Percentiles rank a stretch among this genome's conserved stretches.
Evolutionary conservation across 306 rosid species (phyloP).

Genomic region (Malus orientalis): DNA sequence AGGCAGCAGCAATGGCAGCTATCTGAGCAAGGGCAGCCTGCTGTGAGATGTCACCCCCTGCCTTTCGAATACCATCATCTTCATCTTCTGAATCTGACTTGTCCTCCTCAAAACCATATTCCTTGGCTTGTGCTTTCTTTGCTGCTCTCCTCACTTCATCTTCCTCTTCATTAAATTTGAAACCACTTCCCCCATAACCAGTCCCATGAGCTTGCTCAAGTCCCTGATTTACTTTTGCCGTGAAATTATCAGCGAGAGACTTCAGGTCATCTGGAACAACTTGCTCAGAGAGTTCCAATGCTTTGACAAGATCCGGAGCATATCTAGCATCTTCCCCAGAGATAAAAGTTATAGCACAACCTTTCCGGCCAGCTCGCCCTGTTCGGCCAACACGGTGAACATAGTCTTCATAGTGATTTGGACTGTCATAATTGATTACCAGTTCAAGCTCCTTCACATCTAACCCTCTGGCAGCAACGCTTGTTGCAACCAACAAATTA

Average conservation of each 20-base stretch:
- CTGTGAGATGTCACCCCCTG: slow-evolving; percentile 80
- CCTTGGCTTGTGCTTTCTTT: slow-evolving; percentile 95
- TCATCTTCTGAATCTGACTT: slow-evolving; percentile 95
- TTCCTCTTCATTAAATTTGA: slow-evolving; percentile 91
- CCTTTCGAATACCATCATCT: slow-evolving; percentile 77
- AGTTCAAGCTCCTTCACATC: slow-evolving; percentile 96
- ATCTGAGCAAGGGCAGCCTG: slow-evolving; percentile 80
- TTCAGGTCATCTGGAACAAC: slow-evolving; percentile 84
- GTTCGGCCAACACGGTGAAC: slow-evolving; percentile 97
- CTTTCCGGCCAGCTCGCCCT: slow-evolving; percentile 93
- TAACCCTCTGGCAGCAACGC: slow-evolving; percentile 88
- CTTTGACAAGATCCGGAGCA: slow-evolving; percentile 84
- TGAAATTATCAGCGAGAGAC: slow-evolving; percentile 68
- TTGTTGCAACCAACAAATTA: slow-evolving; percentile 75
- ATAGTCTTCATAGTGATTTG: slow-evolving; percentile 95
- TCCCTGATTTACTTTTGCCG: slow-evolving; percentile 76
- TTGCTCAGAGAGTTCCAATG: slow-evolving; percentile 88
- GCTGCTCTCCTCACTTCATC: slow-evolving; percentile 95
- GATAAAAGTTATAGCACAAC: slow-evolving; percentile 84
- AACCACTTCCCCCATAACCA: slow-evolving; percentile 97
- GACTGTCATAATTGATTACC: slow-evolving; percentile 81
- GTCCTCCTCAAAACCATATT: slow-evolving; percentile 94
- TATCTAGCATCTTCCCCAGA: slow-evolving; percentile 83
- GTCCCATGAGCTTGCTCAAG: slow-evolving; percentile 91
- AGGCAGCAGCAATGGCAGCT: slow-evolving; percentile 60